Percentiles rank a stretch among this genome's conserved stretches.
Evolutionary conservation across 768 basidiomycete species (phyloP).

Genomic region (Hypholoma sublateritium): DNA sequence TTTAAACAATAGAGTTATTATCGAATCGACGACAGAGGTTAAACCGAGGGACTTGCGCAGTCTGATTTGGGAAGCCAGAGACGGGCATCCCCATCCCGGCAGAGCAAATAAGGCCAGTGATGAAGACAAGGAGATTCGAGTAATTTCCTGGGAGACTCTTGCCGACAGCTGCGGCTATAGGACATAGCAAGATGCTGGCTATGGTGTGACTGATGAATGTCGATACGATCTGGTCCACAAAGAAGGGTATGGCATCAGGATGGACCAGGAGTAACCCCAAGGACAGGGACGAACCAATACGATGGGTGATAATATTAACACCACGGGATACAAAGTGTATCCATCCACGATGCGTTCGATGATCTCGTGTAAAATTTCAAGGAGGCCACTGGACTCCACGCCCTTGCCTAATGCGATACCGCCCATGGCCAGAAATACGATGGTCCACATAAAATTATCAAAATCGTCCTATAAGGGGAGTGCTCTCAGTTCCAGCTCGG

Average conservation of each 20-base stretch:
- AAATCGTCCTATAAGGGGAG: constrained; percentile 74
- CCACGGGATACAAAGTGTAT: constrained; percentile 64
- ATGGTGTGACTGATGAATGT: constrained; percentile 98
- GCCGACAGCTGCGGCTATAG: constrained; percentile 91
- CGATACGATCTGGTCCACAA: constrained; percentile 62
- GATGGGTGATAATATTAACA: constrained; percentile 65
- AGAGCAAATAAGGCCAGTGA: constrained; percentile 90
- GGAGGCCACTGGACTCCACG: constrained; percentile 84
- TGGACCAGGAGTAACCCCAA: constrained; percentile 25
- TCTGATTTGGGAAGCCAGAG: constrained; percentile 98
- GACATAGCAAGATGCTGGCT: constrained; percentile 94
- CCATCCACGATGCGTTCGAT: constrained; percentile 63
- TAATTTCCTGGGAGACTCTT: constrained; percentile 69
- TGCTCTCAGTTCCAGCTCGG: not conserved
- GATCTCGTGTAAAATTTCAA: constrained; percentile 70
- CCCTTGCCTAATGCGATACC: constrained; percentile 96
- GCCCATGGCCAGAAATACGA: constrained; percentile 97
- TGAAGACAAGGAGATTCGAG: constrained; percentile 84
- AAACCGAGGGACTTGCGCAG: constrained; percentile 63
- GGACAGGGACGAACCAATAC: constrained; percentile 56
- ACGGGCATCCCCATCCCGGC: constrained; percentile 99
- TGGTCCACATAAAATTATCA: constrained; percentile 91
- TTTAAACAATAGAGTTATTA: constrained; percentile 17
- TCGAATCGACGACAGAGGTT: constrained; percentile 5
- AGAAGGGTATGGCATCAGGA: constrained; percentile 39